These are phyloP conservation scores for Excoecaria agallocha DNA, from an alignment of 345 rosid species.

Conservation along the genomic window DNA sequence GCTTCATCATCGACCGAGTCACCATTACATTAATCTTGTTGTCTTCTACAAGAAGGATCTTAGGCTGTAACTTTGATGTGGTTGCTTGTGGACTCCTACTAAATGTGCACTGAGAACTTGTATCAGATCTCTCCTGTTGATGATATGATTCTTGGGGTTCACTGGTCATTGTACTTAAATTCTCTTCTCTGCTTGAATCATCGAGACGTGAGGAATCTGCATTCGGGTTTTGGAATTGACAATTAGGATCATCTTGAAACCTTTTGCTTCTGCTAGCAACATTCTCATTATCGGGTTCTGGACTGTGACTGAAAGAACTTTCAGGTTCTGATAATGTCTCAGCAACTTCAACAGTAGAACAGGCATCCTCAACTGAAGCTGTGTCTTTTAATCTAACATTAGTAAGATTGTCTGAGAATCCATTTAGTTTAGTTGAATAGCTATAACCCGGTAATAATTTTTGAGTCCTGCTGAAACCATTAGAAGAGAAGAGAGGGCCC, in stretches of 20 bases:
- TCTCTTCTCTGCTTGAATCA: constrained; percentile 37
- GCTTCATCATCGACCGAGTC: constrained; percentile 82
- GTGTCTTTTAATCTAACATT: constrained; percentile 41
- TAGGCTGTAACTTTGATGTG: constrained; percentile 47
- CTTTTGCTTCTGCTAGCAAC: constrained; percentile 20
- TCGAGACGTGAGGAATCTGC: constrained; percentile 27
- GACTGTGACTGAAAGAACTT: constrained; percentile 40
- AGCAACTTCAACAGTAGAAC: constrained; percentile 44
- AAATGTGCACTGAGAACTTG: constrained; percentile 25
- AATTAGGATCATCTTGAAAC: constrained; percentile 15
- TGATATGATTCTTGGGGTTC: constrained; percentile 34
- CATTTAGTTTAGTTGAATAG: constrained; percentile 38
- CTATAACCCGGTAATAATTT: constrained; percentile 38
- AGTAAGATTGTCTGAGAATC: constrained; percentile 32
- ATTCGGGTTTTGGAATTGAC: constrained; percentile 13
- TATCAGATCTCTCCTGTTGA: constrained; percentile 36
- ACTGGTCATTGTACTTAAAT: constrained; percentile 26
- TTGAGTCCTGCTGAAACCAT: constrained; percentile 46
- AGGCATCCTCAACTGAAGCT: constrained; percentile 47
- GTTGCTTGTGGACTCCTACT: constrained; percentile 25
- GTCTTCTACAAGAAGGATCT: constrained; percentile 94
- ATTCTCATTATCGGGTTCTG: constrained; percentile 29
- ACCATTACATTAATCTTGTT: constrained; percentile 90
- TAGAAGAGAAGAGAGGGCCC: constrained; percentile 58
- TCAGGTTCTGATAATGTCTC: constrained; percentile 51